Evolutionary conservation across 257 asterid genomes (phyloP), one percentile per base, ranked within the genome.

Genomic region (Lycium ferocissimum): DNA sequence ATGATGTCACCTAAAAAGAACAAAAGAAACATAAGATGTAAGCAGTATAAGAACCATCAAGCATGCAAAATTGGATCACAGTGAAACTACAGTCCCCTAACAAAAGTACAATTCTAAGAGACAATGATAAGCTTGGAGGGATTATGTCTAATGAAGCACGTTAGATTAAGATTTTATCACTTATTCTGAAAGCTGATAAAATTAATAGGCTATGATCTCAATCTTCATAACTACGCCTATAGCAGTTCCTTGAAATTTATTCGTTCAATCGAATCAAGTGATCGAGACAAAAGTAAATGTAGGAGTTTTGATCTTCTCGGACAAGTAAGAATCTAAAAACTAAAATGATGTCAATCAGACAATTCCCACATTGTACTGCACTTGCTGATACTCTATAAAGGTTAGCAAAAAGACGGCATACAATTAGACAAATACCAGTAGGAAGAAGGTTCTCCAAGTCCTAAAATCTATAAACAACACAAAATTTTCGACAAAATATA

Each of bases 1-100:
- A 93, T 13, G 97, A 93, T 85, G 87, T 83, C 54, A 85, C 86
- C 98, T 94, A 45, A 84, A 65, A 45, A 76, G 85, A 75, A 75
- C 45, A 75, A 2, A 76, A 51, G 82, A 53, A 22, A 78, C 15
- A 72, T 26, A 13, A 53, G 63, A 78, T 53, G 14, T 7, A 78
- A 26, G 65, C 82, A 13, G 49, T 26, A 14, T 26, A 9, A 26
- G 65, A 78, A 78, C 15, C 49, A 26, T 15, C 45, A 78, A 26
- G 26, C 9, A 78, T 22, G 45, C 63, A 14, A 76, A 9, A 18
- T 22, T 76, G n/a, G 13, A 76, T 76, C 22, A 14, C 0, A 8
- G 4, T 51, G 63, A 76, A 51, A 51, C 62, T 76, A 51, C 14
- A 26, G 7, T 53, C 26, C 45, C 63, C 63, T 0, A 35, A 47